phyloP scores from a whole-genome alignment of 345 rosid species.

The Arabis alpina region DNA sequence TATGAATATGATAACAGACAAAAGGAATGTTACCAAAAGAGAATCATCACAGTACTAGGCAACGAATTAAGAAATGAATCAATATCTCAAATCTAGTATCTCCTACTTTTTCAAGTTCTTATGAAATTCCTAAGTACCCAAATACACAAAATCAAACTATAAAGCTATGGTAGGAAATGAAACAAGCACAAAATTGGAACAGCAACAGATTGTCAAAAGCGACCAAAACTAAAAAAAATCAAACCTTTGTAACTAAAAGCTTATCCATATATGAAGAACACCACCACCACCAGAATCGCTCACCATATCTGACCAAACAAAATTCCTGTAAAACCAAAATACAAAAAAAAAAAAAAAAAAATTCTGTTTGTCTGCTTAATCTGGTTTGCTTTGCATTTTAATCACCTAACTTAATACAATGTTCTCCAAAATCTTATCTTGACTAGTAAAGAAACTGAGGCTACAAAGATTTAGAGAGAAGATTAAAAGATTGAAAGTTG shows the following conservation, averaged over 20 bases:
- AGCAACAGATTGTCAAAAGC: too few relatives aligned
- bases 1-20: too few relatives aligned
- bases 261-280: slow-evolving; percentile 40
- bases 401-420: too few relatives aligned
- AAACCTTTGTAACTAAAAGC: slow-evolving; percentile 44
- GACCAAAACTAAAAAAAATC: slow-evolving; percentile 3
- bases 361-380: slow-evolving; percentile 11
- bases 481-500: slow-evolving; percentile 17
- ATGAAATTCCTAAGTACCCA: too few relatives aligned
- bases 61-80: background rate
- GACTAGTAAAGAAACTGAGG: slow-evolving; percentile 3
- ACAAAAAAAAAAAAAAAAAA: slow-evolving; percentile 13
- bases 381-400: slow-evolving; percentile 30
- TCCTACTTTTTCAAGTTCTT: slow-evolving; percentile 13
- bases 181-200: background rate
- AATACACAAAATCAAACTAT: too few relatives aligned
- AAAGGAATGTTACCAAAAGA: background rate
- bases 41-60: background rate
- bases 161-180: background rate
- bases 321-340: too few relatives aligned
- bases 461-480: background rate
- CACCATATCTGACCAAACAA: slow-evolving; percentile 28
- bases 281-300: slow-evolving; percentile 41
- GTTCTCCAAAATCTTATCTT: too few relatives aligned
- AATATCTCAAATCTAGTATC: slow-evolving; percentile 24